phyloP scores from a whole-genome alignment of 805 yeast genomes.

The Isabelozyma rhagii region DNA sequence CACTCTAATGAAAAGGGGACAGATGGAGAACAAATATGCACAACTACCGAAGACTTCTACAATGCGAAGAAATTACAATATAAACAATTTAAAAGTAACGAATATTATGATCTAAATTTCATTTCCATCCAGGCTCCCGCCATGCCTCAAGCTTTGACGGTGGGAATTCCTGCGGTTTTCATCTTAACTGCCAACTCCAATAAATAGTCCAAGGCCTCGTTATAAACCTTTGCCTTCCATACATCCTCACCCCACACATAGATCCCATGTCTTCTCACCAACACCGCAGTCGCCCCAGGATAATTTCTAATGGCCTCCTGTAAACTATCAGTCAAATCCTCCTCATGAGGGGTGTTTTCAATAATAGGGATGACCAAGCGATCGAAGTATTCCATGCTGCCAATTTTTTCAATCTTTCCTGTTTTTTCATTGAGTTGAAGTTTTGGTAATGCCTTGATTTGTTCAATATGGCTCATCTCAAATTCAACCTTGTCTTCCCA shows the following conservation, averaged over 20 bases:
- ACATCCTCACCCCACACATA: conserved; percentile 95
- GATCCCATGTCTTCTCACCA: conserved; percentile 91
- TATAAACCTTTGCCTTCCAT: conserved; percentile 90
- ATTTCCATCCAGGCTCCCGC: neutral
- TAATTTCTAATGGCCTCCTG: conserved; percentile 62
- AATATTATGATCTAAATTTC: neutral
- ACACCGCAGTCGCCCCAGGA: conserved; percentile 79
- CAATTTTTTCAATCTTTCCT: conserved; percentile 51
- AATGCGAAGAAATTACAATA: conserved; percentile 10
- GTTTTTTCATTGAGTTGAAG: conserved; percentile 24
- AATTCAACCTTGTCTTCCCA: conserved; percentile 64
- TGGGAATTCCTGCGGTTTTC: conserved; percentile 66
- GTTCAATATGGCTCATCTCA: conserved; percentile 77
- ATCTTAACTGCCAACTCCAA: conserved; percentile 82
- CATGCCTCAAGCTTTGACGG: conserved; percentile 19
- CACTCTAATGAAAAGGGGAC: conserved; percentile 16
- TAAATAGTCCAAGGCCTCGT: conserved; percentile 89
- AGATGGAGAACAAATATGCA: too few species aligned
- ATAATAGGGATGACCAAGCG: conserved; percentile 83
- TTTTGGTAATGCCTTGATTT: conserved; percentile 86
- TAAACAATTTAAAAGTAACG: conserved; percentile 14
- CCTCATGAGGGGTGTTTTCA: conserved; percentile 87
- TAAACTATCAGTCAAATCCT: conserved; percentile 67
- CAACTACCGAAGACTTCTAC: neutral
- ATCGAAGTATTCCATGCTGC: conserved; percentile 69